Base-by-base conservation (phyloP, 2,329 filamentous ascomycete genomes). In the Nemania sp. region DNA sequence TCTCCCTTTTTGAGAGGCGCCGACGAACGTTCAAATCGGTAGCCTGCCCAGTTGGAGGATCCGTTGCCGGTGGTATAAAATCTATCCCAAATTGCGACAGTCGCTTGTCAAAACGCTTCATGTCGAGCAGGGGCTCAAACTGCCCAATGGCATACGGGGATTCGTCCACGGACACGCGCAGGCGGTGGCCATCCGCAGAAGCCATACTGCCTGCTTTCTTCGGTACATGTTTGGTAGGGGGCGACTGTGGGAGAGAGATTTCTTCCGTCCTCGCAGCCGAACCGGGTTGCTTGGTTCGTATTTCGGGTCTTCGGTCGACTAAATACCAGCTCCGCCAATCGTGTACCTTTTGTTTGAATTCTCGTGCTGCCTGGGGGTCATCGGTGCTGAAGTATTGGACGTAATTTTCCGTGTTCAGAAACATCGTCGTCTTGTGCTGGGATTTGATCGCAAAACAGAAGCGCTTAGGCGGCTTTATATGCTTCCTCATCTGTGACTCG, bases 241-340 rank as follows among this genome's bases (percentile, higher is more conserved):
- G 59, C 25, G 72, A 71, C 54, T 74, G 73, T 11, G 72, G 71
- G 5, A 73, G 70, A 7, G 69, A 59, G 18, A 68, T 68, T n/a
- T 71, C 67, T 46, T 69, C 61, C n/a, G 63, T 70, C 63, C 65
- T 70, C 35, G 59, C 67, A 61, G 71, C 74, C 62, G 57, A 68
- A 53, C 65, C 69, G 59, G 54, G 67, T 29, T 60, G 70, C 64
- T 67, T 73, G 49, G 74, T 72, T 18, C 66, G 69, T 17, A 69
- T 69, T 58, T 73, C 76, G 39, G 69, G 74, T 54, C 89, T 83
- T 62, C 87, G 87, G 67, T 91, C 88, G 45, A 91, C 89, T 7
- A 97, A 78, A 71, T 97, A 97, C 92, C 92, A 97, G 74, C 91
- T 96, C 60, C 94, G 86, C 93, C 93, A 97, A 40, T 78, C 78